These are phyloP conservation scores for Adansonia grandidieri DNA, from an alignment of 441 rosid species.

Conservation along the genomic window DNA sequence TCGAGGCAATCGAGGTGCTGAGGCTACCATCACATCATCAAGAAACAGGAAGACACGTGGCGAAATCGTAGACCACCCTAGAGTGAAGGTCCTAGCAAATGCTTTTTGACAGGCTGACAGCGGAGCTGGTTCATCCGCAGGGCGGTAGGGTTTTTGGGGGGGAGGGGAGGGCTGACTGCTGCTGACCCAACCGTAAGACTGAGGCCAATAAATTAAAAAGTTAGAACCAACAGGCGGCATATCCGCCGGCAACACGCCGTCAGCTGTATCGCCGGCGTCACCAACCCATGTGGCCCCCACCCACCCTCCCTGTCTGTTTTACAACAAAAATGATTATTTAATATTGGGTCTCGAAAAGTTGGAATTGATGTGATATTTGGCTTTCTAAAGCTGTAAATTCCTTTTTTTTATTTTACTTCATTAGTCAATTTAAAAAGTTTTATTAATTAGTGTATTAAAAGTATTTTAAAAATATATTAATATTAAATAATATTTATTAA, in stretches of 20 bases:
- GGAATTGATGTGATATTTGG: slow-evolving; percentile 34
- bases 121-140: not conserved
- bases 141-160: too few species aligned
- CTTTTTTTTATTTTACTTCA: not conserved
- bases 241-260: not conserved
- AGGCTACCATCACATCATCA: slow-evolving; percentile 4
- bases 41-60: not conserved
- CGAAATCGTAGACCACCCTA: not conserved
- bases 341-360: slow-evolving; percentile 20
- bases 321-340: not conserved
- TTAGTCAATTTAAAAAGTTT: not conserved
- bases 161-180: not conserved
- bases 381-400: not conserved
- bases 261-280: not conserved
- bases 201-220: not conserved
- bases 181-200: not conserved
- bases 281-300: not conserved
- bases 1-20: not conserved
- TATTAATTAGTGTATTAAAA: too few species aligned
- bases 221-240: not conserved
- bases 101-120: not conserved
- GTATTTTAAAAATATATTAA: too few species aligned
- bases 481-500: too few species aligned
- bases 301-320: not conserved
- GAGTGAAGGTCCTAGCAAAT: not conserved